A percentile compares a stretch with the other conserved stretches of the same genome.
phyloP scores from a whole-genome alignment of 2,329 filamentous ascomycete species.

The Reticulascus tulasneorum region DNA sequence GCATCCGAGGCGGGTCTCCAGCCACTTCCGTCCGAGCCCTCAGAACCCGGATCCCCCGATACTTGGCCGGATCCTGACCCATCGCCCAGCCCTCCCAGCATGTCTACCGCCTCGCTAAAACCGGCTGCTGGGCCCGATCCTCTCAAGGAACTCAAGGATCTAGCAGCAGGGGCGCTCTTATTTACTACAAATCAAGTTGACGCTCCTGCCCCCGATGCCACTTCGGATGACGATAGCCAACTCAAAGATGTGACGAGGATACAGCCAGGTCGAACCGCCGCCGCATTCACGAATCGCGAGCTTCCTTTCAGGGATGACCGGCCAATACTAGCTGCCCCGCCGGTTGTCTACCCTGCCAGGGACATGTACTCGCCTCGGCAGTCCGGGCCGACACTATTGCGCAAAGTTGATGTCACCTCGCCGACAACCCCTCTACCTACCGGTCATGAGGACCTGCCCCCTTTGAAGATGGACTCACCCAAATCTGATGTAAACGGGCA shows the following conservation, averaged over 20 bases:
- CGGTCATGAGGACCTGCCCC: constrained; percentile 26
- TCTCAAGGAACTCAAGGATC: constrained; percentile 24
- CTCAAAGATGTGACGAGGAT: neutral
- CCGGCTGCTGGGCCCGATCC: constrained; percentile 3
- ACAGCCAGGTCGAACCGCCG: neutral
- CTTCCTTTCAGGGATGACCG: constrained; percentile 31
- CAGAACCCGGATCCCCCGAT: constrained; percentile 11
- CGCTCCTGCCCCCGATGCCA: constrained; percentile 9
- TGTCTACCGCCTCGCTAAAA: constrained; percentile 1
- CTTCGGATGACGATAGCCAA: constrained; percentile 12
- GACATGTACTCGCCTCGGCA: constrained; percentile 6
- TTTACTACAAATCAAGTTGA: constrained; percentile 15
- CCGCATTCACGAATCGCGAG: constrained; percentile 20
- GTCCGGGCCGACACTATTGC: neutral
- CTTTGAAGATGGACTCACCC: constrained; percentile 31
- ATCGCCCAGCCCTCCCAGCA: neutral
- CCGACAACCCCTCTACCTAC: constrained; percentile 10
- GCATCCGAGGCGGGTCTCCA: constrained; percentile 51
- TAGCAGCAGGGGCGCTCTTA: constrained; percentile 27
- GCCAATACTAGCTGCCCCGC: constrained; percentile 8
- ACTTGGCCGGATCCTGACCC: constrained; percentile 10
- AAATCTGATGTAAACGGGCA: constrained; percentile 30
- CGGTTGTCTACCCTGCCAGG: constrained; percentile 6
- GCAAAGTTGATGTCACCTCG: constrained; percentile 5
- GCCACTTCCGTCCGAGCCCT: constrained; percentile 40